Conservation (phyloP, 2,329 filamentous ascomycete genomes). For the Colletotrichum scovillei region DNA sequence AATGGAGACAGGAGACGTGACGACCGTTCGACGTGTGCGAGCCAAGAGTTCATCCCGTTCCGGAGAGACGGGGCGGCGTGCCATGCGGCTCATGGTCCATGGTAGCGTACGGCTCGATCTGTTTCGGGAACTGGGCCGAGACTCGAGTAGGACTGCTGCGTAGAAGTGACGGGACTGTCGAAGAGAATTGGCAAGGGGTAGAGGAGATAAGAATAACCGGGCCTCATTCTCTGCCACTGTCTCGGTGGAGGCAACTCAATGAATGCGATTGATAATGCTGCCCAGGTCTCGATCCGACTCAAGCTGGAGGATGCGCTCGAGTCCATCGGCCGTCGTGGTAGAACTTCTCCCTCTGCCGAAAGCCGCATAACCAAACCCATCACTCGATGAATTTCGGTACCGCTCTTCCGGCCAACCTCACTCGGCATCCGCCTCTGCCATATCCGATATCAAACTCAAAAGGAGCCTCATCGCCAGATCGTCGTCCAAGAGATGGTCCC, state of each 20-base stretch:
- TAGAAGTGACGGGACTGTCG: not conserved
- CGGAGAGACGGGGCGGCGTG: not conserved
- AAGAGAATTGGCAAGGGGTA: not conserved
- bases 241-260: not conserved
- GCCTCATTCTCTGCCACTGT: not conserved
- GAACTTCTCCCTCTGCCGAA: not conserved
- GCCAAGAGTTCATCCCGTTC: slow-evolving; percentile 28
- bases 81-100: not conserved
- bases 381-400: not conserved
- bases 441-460: not conserved
- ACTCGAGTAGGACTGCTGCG: no score
- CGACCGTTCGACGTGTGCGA: not conserved
- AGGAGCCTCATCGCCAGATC: slow-evolving; percentile 10
- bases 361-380: not conserved
- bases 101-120: not conserved
- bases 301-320: no score
- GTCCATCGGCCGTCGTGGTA: not conserved
- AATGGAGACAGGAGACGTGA: not conserved
- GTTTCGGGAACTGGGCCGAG: not conserved
- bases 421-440: not conserved
- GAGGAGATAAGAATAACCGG: not conserved
- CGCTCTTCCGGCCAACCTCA: not conserved
- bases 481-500: slow-evolving; percentile 17
- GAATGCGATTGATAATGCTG: not conserved
- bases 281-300: not conserved